phyloP scores from a whole-genome alignment of 495 filamentous ascomycete species.

The Aspergillus sclerotioniger region DNA sequence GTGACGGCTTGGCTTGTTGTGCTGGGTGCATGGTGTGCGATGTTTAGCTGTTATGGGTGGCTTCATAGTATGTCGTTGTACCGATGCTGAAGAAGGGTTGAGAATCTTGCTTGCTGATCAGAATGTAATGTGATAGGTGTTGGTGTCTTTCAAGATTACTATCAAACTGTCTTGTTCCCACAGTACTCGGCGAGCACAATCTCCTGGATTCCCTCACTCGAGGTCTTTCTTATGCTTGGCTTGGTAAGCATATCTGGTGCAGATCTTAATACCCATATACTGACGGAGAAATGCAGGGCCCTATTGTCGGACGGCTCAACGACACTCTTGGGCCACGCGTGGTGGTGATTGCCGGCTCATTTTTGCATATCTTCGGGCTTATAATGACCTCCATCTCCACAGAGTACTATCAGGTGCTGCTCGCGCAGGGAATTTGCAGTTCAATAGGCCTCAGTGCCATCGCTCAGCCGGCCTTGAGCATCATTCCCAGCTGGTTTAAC shows the following conservation, averaged over 20 bases:
- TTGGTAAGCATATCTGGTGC: conserved; percentile 15
- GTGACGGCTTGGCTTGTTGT: conserved; percentile 41
- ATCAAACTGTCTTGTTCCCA: conserved; percentile 23
- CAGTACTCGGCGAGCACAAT: conserved; percentile 34
- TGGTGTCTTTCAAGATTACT: conserved; percentile 35
- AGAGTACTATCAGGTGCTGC: conserved; percentile 45
- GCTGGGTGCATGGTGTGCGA: conserved; percentile 35
- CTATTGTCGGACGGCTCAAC: conserved; percentile 21
- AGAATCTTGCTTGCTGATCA: neutral
- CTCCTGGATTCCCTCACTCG: conserved; percentile 44
- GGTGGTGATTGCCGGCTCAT: conserved; percentile 59
- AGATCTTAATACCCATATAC: neutral
- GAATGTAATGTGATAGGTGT: conserved; percentile 13
- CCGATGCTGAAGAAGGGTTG: neutral
- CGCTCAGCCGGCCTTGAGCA: conserved; percentile 19
- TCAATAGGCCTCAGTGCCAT: conserved; percentile 27
- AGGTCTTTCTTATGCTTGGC: conserved; percentile 35
- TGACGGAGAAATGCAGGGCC: conserved; percentile 9
- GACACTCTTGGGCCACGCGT: conserved; percentile 71
- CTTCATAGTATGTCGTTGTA: conserved; percentile 35
- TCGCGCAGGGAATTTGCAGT: conserved; percentile 43
- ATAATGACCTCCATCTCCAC: conserved; percentile 54
- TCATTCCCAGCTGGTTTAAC: conserved; percentile 45
- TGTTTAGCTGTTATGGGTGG: conserved; percentile 45
- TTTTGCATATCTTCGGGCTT: conserved; percentile 65